Percentiles rank a stretch among this genome's conserved stretches.
Evolutionary conservation across 306 rosid species (phyloP).

Genomic region (Pueraria montana): DNA sequence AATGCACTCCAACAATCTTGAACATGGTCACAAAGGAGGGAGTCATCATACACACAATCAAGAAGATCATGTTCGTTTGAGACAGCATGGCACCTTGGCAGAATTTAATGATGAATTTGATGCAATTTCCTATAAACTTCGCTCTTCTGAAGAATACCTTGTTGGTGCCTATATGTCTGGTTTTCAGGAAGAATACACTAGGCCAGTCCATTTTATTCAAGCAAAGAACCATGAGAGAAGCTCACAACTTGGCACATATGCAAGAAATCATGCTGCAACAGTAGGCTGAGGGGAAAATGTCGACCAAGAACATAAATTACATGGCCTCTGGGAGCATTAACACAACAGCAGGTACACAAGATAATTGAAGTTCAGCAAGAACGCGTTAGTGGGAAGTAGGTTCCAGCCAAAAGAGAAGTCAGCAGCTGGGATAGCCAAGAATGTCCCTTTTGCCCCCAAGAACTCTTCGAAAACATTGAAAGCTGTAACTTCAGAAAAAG

Average conservation of each 20-base stretch:
- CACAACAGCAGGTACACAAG: not conserved
- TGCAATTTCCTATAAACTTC: not conserved
- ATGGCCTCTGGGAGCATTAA: not conserved
- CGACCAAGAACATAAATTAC: no score
- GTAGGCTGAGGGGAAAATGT: no score
- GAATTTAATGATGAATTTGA: not conserved
- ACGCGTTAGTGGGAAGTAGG: not conserved
- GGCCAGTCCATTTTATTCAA: not conserved
- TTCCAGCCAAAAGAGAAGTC: not conserved
- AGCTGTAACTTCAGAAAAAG: not conserved
- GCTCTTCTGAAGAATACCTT: not conserved
- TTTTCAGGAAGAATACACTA: not conserved
- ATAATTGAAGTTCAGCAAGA: not conserved
- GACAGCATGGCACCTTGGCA: not conserved
- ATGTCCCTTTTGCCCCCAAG: not conserved
- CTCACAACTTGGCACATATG: not conserved
- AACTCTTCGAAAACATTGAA: not conserved
- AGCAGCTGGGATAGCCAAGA: not conserved
- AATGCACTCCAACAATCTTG: not conserved
- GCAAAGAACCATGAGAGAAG: not conserved
- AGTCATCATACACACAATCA: not conserved
- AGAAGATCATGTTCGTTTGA: not conserved
- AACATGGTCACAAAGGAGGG: not conserved
- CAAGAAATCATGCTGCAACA: no score
- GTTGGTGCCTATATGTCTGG: not conserved